Evolutionary conservation across 1,284 basidiomycete genomes (phyloP).

Genomic region (Entoloma clypeatum): DNA sequence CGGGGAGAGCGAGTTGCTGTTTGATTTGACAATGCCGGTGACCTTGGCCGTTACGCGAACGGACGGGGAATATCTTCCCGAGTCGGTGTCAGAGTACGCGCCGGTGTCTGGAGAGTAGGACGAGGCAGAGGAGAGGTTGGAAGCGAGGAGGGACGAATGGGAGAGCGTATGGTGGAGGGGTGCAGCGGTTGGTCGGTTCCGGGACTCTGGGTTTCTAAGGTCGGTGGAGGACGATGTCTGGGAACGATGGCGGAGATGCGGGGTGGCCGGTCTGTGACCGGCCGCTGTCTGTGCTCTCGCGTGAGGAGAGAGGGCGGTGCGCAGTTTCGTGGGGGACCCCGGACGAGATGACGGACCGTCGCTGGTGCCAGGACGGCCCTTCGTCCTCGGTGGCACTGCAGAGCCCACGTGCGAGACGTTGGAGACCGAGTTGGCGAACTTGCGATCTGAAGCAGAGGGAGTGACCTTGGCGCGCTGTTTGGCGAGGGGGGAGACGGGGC

Average conservation of each 20-base stretch:
- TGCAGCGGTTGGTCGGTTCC: slow-evolving; percentile 30
- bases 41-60: slow-evolving; percentile 57
- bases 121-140: slow-evolving; percentile 13
- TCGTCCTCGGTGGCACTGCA: slow-evolving; percentile 8
- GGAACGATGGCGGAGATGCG: slow-evolving; percentile 35
- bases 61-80: slow-evolving; percentile 25
- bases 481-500: slow-evolving; percentile 51
- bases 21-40: slow-evolving; percentile 40
- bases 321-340: no score
- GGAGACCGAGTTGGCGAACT: slow-evolving; percentile 22
- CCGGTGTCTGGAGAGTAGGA: slow-evolving; percentile 13
- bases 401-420: neutral
- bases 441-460: slow-evolving; percentile 45
- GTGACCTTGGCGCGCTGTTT: slow-evolving; percentile 62
- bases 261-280: slow-evolving; percentile 27
- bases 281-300: slow-evolving; percentile 27
- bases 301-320: slow-evolving; percentile 33
- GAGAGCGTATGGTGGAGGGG: slow-evolving; percentile 34
- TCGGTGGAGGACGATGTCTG: slow-evolving; percentile 28
- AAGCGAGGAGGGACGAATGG: slow-evolving; percentile 26
- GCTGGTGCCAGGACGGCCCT: slow-evolving; percentile 17
- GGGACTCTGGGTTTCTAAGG: slow-evolving; percentile 14
- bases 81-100: slow-evolving; percentile 20
- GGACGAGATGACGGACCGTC: no score
- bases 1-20: slow-evolving; percentile 26